Evolutionary conservation across 108 stramenopile species (phyloP), one percentile per base, ranked within the genome.

Genomic region (Mediolabrus comicus): DNA sequence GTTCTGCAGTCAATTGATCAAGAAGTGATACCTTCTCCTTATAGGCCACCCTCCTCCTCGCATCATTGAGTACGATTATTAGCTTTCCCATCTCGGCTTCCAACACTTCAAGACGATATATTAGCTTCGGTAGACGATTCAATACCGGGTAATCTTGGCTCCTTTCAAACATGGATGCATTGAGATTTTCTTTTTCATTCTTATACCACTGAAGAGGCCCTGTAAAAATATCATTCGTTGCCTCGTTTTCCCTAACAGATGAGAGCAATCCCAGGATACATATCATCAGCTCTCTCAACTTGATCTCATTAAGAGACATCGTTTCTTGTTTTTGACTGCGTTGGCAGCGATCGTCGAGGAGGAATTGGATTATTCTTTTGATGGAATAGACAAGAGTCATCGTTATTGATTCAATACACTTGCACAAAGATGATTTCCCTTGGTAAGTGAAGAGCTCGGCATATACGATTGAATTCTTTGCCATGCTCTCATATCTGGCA

Each of bases 231-330:
- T 75, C 54, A 29, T 68, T 17, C 29, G 2, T 57, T 14, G 38
- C 26, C 0, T 19, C 34, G 35, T 34, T 60, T 0, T 4, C 52
- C 32, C 51, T 38, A 53, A 53, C 19, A 7, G 74, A 75, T 3
- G 28, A 67, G 8, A 63, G 46, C 65, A 61, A 75, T 28, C 74
- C 74, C 14, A 75, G 14, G 14, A 68, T 30, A 35, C 60, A 75
- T 33, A 67, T 53, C 30, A 68, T 14, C 12, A 67, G 63, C 59
- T 63, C 67, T 29, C 62, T 8, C 55, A 75, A 62, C 14, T 52
- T 65, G 29, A 25, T 11, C 14, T 54, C 53, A 7, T 65, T 32
- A 22, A 54, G 24, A 25, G 24, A 12, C 11, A 8, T 10, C 4
- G 2, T 24, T 59, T 51, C 27, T 4, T 14, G 28, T 52, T 10